Conservation (phyloP, 2,329 filamentous ascomycete species). For the Emmonsiellopsis sp. region DNA sequence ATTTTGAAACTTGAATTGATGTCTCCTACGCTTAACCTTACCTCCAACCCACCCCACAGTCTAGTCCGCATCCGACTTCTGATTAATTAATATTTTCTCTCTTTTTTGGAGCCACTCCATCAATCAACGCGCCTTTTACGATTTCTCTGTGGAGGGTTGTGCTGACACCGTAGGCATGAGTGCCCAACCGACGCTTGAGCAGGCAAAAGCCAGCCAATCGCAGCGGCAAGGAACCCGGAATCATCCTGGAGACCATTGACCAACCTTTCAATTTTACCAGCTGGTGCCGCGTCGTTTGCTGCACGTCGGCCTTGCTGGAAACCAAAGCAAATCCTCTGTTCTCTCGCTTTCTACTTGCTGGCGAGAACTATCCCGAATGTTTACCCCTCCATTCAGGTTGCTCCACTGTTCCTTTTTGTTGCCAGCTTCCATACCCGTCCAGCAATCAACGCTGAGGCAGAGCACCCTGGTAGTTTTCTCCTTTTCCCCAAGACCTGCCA, state of each 20-base stretch:
- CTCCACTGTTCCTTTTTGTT: background rate
- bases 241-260: conserved; percentile 4
- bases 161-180: conserved; percentile 28
- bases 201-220: conserved; percentile 27
- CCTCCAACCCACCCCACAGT: background rate
- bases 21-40: background rate
- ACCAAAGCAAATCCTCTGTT: background rate
- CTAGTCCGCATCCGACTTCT: background rate
- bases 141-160: conserved; percentile 11
- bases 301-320: conserved; percentile 17
- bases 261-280: conserved; percentile 13
- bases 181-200: conserved; percentile 29
- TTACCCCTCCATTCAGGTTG: background rate
- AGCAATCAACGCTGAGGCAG: background rate
- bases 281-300: conserved; percentile 20
- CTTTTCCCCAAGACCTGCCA: conserved; percentile 5
- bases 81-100: background rate
- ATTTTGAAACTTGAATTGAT: background rate
- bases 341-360: background rate
- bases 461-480: background rate
- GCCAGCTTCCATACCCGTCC: background rate
- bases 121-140: background rate
- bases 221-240: conserved; percentile 8
- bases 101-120: background rate
- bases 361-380: background rate